Base-by-base conservation (phyloP, 495 filamentous ascomycete species). In the Stereocaulon alpinum region DNA sequence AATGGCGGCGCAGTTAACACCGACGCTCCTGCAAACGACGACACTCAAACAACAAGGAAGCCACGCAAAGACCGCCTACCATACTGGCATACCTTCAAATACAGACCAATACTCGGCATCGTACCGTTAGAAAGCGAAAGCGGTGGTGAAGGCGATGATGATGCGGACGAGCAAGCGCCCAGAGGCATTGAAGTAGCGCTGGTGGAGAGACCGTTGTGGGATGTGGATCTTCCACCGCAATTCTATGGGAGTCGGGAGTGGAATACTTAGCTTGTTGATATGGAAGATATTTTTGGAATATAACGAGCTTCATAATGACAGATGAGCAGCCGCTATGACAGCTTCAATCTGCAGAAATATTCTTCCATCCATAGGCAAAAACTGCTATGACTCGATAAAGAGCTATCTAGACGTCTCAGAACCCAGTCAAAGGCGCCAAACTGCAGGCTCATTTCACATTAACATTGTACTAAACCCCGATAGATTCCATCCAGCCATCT, bases 11-110 rank as follows among this genome's bases (percentile, higher is more conserved):
- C n/a, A n/a, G n/a, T n/a, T n/a, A n/a, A n/a, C n/a, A n/a, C n/a
- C n/a, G 68, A 56, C 0, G 37, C 37, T 6, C 7, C 48, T 1
- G 42, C 48, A 9, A 66, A 65, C 49, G 61, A 54, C 51, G 63
- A 62, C 40, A 61, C 30, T n/a, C 55, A 32, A 18, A 44, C 69
- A 66, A 60, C 50, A 34, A 51, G 55, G 53, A 58, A 65, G 57
- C 63, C 69, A 59, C 24, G 30, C 27, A 59, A 51, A 41, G 32
- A 22, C 30, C 47, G 47, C 37, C 52, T 41, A 34, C 72, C 75
- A 22, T 85, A 78, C 65, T 97, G 90, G 91, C 81, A 80, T 63
- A 92, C 90, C 10, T 89, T 86, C 72, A 91, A 93, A 68, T 99
- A 96, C 69, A 77, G 90, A 58, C 87, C 91, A 10, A 89, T 99